Conservation (phyloP, 352 stramenopile genomes). For the Pythium brassicae region DNA sequence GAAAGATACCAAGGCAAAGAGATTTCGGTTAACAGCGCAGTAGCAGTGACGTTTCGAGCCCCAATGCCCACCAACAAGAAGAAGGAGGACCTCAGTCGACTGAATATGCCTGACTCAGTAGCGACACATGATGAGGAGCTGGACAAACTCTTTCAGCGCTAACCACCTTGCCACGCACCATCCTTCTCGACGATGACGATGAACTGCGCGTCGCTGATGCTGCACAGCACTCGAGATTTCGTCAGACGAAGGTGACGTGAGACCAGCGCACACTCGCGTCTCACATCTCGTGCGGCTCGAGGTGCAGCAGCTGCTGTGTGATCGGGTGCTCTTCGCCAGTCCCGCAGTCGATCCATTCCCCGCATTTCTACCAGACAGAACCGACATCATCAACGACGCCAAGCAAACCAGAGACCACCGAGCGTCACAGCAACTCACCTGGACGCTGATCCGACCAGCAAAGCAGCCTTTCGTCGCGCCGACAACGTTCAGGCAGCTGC, state of each 20-base stretch:
- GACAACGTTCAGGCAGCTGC: constrained; percentile 74
- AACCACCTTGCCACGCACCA: constrained; percentile 34
- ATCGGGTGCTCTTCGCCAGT: constrained; percentile 68
- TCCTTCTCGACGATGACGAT: constrained; percentile 96
- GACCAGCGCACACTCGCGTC: background rate
- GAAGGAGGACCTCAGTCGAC: constrained; percentile 61
- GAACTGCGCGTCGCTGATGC: constrained; percentile 65
- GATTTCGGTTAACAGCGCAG: background rate
- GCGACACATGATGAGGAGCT: constrained; percentile 14
- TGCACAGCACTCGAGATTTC: constrained; percentile 12
- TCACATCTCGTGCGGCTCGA: constrained; percentile 53
- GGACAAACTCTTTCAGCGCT: background rate
- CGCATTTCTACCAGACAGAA: constrained; percentile 28
- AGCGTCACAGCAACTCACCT: constrained; percentile 21
- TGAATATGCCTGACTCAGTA: constrained; percentile 87
- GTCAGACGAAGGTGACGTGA: background rate
- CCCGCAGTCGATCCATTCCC: constrained; percentile 49
- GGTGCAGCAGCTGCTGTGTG: constrained; percentile 64
- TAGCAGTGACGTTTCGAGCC: background rate
- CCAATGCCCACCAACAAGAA: no score
- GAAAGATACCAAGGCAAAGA: constrained; percentile 1
- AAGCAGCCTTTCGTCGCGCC: constrained; percentile 83
- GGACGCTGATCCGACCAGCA: constrained; percentile 42
- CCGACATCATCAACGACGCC: background rate
- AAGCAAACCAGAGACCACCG: background rate